Percentiles rank a stretch among this genome's conserved stretches.
Conservation (phyloP, 371 early-diverging fungal genomes). For the Batkoa obscura region DNA sequence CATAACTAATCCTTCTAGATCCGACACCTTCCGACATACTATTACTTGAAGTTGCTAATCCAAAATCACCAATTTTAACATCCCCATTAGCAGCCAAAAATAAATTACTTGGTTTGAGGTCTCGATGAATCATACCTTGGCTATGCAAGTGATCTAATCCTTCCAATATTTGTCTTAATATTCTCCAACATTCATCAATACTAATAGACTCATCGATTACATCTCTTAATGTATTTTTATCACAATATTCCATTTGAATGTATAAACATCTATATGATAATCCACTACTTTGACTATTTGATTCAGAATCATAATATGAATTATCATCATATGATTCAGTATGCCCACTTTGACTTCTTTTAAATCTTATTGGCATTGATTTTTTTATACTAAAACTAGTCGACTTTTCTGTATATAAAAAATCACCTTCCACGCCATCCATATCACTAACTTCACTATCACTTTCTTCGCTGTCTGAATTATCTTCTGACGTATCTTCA, state of each 20-base stretch:
- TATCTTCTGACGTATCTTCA: background rate
- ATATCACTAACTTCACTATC: conserved; percentile 5
- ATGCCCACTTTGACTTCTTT: no score
- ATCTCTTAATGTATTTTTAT: conserved; percentile 76
- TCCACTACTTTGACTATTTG: conserved; percentile 1
- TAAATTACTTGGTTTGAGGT: conserved; percentile 93
- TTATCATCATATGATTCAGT: no score
- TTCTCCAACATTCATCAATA: conserved; percentile 33
- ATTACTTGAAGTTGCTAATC: conserved; percentile 41
- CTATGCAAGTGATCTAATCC: conserved; percentile 55
- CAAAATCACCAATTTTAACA: conserved; percentile 97
- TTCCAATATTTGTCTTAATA: conserved; percentile 36
- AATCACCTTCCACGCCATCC: conserved; percentile 5
- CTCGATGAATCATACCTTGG: conserved; percentile 91
- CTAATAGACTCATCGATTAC: conserved; percentile 65
- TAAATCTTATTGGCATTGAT: no score
- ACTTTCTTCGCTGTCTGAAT: conserved; percentile 11
- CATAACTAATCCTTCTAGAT: background rate
- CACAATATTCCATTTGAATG: conserved; percentile 97
- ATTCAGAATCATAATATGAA: background rate
- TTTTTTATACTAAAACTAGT: background rate
- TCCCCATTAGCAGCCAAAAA: conserved; percentile 83
- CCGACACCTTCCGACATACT: conserved; percentile 4
- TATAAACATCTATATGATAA: conserved; percentile 39
- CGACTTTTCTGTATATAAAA: conserved; percentile 2